Evolutionary conservation across 192 early-diverging fungal species (phyloP).

Genomic region (Mortierella alpina): DNA sequence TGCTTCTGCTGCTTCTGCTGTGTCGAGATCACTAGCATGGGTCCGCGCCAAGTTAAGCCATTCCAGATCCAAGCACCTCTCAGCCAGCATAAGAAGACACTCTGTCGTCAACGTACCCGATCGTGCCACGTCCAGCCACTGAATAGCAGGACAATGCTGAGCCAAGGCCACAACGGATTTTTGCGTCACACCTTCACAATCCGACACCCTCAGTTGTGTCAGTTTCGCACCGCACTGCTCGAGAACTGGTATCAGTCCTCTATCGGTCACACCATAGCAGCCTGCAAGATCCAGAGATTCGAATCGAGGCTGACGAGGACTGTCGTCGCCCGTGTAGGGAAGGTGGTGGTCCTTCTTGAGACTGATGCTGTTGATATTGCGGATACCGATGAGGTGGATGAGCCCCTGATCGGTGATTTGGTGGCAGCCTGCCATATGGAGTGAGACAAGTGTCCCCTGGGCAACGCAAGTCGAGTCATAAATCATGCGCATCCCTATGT

Average conservation of each 20-base stretch:
- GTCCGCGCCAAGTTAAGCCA: constrained; percentile 53
- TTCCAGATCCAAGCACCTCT: constrained; percentile 40
- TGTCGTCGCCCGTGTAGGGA: neutral
- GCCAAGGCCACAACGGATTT: constrained; percentile 21
- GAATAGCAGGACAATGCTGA: constrained; percentile 34
- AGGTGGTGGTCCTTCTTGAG: neutral
- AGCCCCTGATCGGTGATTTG: constrained; percentile 53
- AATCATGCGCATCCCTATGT: constrained; percentile 13
- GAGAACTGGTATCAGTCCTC: constrained; percentile 40
- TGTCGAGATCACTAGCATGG: constrained; percentile 5
- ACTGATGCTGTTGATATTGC: neutral
- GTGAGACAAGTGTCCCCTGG: constrained; percentile 17
- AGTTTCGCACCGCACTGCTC: constrained; percentile 39
- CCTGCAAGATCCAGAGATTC: constrained; percentile 53
- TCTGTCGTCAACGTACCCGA: constrained; percentile 37
- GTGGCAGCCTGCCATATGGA: constrained; percentile 38
- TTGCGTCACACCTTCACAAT: constrained; percentile 45
- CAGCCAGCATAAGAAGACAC: constrained; percentile 25
- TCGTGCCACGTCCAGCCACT: constrained; percentile 58
- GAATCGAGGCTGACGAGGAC: constrained; percentile 2
- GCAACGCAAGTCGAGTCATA: constrained; percentile 16
- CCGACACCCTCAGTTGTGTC: constrained; percentile 46
- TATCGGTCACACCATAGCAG: constrained; percentile 54
- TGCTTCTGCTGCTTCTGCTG: neutral
- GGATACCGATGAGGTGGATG: constrained; percentile 14